phyloP scores from a whole-genome alignment of 805 yeast species.

The Scheffersomyces coipomensis region DNA sequence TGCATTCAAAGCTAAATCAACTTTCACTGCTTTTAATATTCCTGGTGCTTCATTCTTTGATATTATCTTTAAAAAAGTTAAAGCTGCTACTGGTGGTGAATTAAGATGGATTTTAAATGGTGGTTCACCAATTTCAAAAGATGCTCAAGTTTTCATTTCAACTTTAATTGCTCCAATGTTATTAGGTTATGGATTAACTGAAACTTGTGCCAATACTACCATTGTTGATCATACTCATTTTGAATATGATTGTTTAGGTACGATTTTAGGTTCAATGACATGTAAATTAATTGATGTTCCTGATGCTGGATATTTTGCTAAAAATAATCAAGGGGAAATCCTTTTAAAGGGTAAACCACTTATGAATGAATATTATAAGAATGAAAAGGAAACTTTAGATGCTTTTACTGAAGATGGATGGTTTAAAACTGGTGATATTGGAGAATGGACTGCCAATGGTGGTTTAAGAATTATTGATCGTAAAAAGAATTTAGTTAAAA shows the following conservation, averaged over 20 bases:
- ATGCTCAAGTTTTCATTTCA: constrained; percentile 79
- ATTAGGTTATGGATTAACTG: constrained; percentile 95
- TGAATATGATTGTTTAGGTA: constrained; percentile 79
- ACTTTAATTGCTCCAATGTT: constrained; percentile 81
- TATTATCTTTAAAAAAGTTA: constrained; percentile 81
- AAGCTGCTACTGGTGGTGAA: constrained; percentile 93
- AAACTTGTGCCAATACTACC: constrained; percentile 87
- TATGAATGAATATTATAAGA: constrained; percentile 74
- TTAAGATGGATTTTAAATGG: constrained; percentile 77
- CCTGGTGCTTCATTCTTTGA: constrained; percentile 78
- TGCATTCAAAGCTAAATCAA: constrained; percentile 72
- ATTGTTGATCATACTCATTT: constrained; percentile 63
- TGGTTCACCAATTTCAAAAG: constrained; percentile 83
- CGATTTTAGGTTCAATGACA: constrained; percentile 77
- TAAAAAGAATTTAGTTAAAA: constrained; percentile 93
- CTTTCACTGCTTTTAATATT: constrained; percentile 59
- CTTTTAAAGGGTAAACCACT: constrained; percentile 75
- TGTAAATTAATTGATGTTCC: constrained; percentile 87
- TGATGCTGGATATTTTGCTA: constrained; percentile 88
- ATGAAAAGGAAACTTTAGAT: constrained; percentile 73
- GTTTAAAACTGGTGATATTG: constrained; percentile 97
- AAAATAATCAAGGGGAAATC: constrained; percentile 91
- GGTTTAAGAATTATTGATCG: constrained; percentile 85
- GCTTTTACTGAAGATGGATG: constrained; percentile 83
- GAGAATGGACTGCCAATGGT: constrained; percentile 85